Evolutionary conservation across 768 basidiomycete genomes (phyloP).

Genomic region (Myochromella boudieri): DNA sequence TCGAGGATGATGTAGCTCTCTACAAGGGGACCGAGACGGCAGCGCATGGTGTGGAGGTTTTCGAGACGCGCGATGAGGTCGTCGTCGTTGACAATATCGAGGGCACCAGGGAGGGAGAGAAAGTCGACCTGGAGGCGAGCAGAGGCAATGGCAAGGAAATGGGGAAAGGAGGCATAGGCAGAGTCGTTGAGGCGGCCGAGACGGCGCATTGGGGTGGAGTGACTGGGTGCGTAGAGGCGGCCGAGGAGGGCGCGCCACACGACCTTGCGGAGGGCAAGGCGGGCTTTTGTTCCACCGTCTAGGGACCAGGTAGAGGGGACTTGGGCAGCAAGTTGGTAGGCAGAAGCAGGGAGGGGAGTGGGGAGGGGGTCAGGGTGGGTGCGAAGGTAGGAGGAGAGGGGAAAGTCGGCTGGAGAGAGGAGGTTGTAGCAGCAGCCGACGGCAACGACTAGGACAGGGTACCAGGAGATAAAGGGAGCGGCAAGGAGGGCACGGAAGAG

Average conservation of each 20-base stretch:
- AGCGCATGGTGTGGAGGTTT: conserved; percentile 65
- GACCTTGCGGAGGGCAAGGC: conserved; percentile 64
- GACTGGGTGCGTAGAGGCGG: conserved; percentile 22
- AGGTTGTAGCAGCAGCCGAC: conserved; percentile 85
- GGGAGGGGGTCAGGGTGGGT: conserved; percentile 25
- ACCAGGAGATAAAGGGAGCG: conserved; percentile 36
- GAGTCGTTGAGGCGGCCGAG: conserved; percentile 50
- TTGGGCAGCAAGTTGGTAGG: conserved; percentile 73
- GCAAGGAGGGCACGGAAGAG: conserved; percentile 53
- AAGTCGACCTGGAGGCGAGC: conserved; percentile 28
- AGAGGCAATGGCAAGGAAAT: conserved; percentile 36
- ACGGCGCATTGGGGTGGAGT: conserved; percentile 37
- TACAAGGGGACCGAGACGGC: conserved; percentile 65
- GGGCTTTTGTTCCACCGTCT: conserved; percentile 31
- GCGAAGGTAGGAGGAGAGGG: conserved; percentile 39
- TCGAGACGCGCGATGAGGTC: conserved; percentile 43
- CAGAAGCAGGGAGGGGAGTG: conserved; percentile 42
- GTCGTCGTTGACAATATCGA: conserved; percentile 5
- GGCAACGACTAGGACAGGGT: conserved; percentile 50
- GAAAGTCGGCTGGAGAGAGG: conserved; percentile 54
- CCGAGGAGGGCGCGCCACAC: conserved; percentile 69
- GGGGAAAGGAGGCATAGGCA: conserved; percentile 49
- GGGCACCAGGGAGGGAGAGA: conserved; percentile 11
- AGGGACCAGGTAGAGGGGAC: conserved; percentile 61
- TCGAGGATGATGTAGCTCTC: conserved; percentile 68